phyloP scores from a whole-genome alignment of 2,329 filamentous ascomycete species.

The Sporothrix dimorphospora region DNA sequence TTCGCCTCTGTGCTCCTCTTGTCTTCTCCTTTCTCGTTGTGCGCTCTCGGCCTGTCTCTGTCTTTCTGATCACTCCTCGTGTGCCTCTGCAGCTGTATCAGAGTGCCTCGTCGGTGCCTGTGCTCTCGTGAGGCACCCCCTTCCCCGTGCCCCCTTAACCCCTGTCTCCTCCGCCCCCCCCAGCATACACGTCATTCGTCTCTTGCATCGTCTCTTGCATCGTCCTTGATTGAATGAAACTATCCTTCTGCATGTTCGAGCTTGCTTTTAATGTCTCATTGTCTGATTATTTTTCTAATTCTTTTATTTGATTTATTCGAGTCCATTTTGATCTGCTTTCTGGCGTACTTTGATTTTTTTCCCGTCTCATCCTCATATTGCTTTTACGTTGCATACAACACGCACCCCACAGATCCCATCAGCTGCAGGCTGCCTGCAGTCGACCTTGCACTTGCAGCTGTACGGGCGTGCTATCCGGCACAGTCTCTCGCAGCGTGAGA shows the following conservation, averaged over 20 bases:
- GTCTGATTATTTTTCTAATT: background rate
- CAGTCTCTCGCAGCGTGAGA: background rate
- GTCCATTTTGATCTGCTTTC: background rate
- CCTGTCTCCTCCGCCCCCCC: slow-evolving; percentile 11
- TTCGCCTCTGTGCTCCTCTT: background rate
- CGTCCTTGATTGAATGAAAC: background rate
- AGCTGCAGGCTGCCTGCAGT: background rate
- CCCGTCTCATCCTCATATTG: background rate
- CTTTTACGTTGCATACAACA: background rate
- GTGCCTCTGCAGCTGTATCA: background rate
- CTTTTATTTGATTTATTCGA: background rate
- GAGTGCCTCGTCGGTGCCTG: background rate
- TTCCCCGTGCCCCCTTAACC: slow-evolving; percentile 2
- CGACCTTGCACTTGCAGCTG: slow-evolving; percentile 3
- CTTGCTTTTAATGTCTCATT: background rate
- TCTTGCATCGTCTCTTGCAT: background rate
- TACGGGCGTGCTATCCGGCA: background rate
- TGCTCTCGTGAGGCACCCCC: background rate
- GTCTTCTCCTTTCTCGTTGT: background rate
- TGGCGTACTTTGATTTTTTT: background rate
- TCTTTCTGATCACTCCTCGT: background rate
- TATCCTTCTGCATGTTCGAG: background rate
- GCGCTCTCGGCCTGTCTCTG: background rate
- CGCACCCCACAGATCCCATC: slow-evolving; percentile 8
- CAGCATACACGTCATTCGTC: slow-evolving; percentile 21